Conservation (phyloP, 2,329 filamentous ascomycete genomes). For the Sporothrix mexicana region DNA sequence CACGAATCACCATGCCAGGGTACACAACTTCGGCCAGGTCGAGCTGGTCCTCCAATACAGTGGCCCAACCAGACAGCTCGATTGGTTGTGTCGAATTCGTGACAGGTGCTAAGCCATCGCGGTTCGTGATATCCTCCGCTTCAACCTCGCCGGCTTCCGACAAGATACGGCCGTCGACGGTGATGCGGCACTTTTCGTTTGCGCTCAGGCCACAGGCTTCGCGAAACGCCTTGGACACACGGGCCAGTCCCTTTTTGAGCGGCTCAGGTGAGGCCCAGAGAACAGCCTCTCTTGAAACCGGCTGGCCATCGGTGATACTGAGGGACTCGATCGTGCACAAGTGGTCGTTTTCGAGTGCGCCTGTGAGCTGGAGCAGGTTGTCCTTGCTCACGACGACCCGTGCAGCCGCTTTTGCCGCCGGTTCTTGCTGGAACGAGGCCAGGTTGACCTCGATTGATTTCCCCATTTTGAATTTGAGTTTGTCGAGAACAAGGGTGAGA, state of each 20-base stretch:
- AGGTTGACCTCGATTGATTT: slow-evolving; percentile 32
- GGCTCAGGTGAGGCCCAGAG: slow-evolving; percentile 34
- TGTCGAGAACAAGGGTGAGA: background rate
- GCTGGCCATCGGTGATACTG: background rate
- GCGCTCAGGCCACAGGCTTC: slow-evolving; percentile 75
- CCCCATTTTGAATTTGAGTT: slow-evolving; percentile 23
- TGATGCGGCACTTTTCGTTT: slow-evolving; percentile 67
- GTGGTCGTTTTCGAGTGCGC: slow-evolving; percentile 36
- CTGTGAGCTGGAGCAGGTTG: slow-evolving; percentile 37
- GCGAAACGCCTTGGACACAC: slow-evolving; percentile 76
- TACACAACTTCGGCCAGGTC: slow-evolving; percentile 68
- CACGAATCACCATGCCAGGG: slow-evolving; percentile 73
- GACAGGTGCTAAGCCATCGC: slow-evolving; percentile 40
- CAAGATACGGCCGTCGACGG: slow-evolving; percentile 50
- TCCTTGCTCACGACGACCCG: slow-evolving; percentile 38
- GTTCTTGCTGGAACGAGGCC: slow-evolving; percentile 30
- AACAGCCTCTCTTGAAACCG: slow-evolving; percentile 34
- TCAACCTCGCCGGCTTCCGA: slow-evolving; percentile 63
- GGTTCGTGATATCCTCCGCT: slow-evolving; percentile 62
- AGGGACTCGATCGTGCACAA: slow-evolving; percentile 36
- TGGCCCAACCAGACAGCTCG: slow-evolving; percentile 48
- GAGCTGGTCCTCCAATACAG: slow-evolving; percentile 44
- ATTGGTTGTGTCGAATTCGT: slow-evolving; percentile 39
- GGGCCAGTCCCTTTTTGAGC: slow-evolving; percentile 41
- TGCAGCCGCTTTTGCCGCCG: slow-evolving; percentile 32